Evolutionary conservation across 2,329 filamentous ascomycete species (phyloP).

Genomic region (Claviceps africana): DNA sequence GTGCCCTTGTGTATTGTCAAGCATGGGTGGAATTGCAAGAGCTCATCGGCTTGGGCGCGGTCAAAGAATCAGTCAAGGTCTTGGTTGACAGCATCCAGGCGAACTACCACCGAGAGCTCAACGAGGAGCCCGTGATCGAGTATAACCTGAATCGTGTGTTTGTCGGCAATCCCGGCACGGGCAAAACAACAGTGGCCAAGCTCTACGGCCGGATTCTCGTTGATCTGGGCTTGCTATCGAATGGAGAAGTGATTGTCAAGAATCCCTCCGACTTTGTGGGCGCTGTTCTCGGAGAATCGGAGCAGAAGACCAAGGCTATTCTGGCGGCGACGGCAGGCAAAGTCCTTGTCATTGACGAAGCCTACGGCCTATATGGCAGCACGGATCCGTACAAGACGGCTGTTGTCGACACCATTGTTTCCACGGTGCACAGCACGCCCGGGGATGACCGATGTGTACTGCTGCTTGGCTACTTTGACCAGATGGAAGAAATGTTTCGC

Average conservation of each 20-base stretch:
- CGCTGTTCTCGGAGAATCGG: constrained; percentile 47
- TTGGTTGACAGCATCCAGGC: constrained; percentile 46
- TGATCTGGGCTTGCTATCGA: constrained; percentile 52
- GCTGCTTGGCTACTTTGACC: constrained; percentile 53
- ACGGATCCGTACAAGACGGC: constrained; percentile 40
- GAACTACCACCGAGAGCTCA: constrained; percentile 54
- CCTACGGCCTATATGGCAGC: constrained; percentile 48
- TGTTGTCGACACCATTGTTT: constrained; percentile 61
- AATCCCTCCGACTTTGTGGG: constrained; percentile 65
- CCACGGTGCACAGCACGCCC: constrained; percentile 54
- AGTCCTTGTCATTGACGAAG: constrained; percentile 69
- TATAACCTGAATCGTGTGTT: constrained; percentile 56
- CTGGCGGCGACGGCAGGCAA: constrained; percentile 54
- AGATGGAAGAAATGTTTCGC: constrained; percentile 61
- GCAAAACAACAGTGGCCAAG: constrained; percentile 64
- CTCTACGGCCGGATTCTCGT: constrained; percentile 56
- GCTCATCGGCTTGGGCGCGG: constrained; percentile 43
- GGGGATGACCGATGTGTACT: constrained; percentile 62
- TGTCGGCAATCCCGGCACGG: constrained; percentile 58
- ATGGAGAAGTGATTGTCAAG: constrained; percentile 57
- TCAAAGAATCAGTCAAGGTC: constrained; percentile 46
- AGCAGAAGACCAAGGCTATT: constrained; percentile 58
- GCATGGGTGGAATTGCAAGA: constrained; percentile 45
- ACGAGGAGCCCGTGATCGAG: constrained; percentile 43
- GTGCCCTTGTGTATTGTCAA: constrained; percentile 33